Evolutionary conservation across 495 filamentous ascomycete genomes (phyloP).

Genomic region (Aspergillus steynii): DNA sequence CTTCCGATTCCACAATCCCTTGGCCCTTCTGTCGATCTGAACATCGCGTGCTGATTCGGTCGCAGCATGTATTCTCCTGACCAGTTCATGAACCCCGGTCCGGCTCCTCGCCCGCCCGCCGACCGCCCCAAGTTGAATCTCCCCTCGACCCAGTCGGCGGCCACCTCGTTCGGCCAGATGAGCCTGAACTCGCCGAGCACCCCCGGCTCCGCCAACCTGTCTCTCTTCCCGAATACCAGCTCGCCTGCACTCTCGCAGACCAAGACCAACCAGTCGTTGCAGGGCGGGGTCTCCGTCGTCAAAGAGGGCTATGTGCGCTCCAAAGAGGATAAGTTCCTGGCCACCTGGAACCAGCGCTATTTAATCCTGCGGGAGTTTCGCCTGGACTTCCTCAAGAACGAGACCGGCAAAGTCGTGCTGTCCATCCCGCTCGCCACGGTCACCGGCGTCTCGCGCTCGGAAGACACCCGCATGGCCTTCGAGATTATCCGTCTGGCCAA

Average conservation of each 20-base stretch:
- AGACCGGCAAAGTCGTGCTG: slow-evolving; percentile 77
- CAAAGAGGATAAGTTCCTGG: slow-evolving; percentile 86
- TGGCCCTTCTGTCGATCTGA: background rate
- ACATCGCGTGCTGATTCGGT: background rate
- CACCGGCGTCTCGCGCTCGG: slow-evolving; percentile 78
- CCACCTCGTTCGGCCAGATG: slow-evolving; percentile 77
- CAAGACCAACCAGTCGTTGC: slow-evolving; percentile 58
- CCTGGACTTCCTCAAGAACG: slow-evolving; percentile 88
- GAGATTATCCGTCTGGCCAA: slow-evolving; percentile 79
- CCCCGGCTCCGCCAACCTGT: slow-evolving; percentile 44
- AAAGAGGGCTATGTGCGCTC: slow-evolving; percentile 85
- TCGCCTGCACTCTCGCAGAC: slow-evolving; percentile 63
- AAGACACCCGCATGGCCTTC: slow-evolving; percentile 83
- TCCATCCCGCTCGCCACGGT: slow-evolving; percentile 83
- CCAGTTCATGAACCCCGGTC: slow-evolving; percentile 96
- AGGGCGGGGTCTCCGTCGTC: slow-evolving; percentile 70
- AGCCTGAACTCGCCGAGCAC: slow-evolving; percentile 68
- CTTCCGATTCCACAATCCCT: background rate
- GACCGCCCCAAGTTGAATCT: slow-evolving; percentile 79
- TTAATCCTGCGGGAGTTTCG: slow-evolving; percentile 84
- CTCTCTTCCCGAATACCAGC: slow-evolving; percentile 62
- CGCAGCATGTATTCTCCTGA: slow-evolving; percentile 62
- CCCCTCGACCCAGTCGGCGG: slow-evolving; percentile 61
- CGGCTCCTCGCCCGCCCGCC: slow-evolving; percentile 85
- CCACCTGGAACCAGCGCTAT: slow-evolving; percentile 87